phyloP scores from a whole-genome alignment of 2,329 filamentous ascomycete species.

The Pseudomassariella vexata region DNA sequence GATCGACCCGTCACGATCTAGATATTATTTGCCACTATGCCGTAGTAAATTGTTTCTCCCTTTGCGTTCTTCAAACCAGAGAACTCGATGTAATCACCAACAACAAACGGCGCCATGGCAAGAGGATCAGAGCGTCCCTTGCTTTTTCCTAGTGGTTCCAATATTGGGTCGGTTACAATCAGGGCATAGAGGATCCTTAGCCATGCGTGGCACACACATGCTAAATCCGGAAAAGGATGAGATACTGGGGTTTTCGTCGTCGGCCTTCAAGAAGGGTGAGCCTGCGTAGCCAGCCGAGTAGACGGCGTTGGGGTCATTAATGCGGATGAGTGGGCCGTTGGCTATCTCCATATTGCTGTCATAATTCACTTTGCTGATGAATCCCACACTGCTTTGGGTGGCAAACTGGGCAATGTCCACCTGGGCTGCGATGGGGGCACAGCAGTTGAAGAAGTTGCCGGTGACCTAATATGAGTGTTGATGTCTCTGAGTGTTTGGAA shows the following conservation, averaged over 20 bases:
- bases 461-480: conserved; percentile 22
- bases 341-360: conserved; percentile 29
- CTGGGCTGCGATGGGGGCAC: conserved; percentile 28
- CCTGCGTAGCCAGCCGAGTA: conserved; percentile 29
- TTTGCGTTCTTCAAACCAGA: conserved; percentile 24
- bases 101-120: conserved; percentile 32
- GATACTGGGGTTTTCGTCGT: conserved; percentile 41
- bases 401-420: conserved; percentile 29
- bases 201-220: conserved; percentile 41
- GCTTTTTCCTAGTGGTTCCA: conserved; percentile 6
- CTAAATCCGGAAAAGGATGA: conserved; percentile 41
- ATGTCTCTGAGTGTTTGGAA: not conserved
- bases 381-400: conserved; percentile 28
- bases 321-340: conserved; percentile 28
- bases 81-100: conserved; percentile 34
- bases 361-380: conserved; percentile 25
- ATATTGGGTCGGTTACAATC: conserved; percentile 26
- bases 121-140: conserved; percentile 22
- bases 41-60: conserved; percentile 29
- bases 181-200: conserved; percentile 27
- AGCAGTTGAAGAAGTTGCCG: conserved; percentile 32
- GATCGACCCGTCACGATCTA: conserved; percentile 26
- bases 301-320: conserved; percentile 36
- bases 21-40: conserved; percentile 29
- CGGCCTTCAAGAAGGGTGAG: conserved; percentile 36